Percentiles rank a stretch among this genome's conserved stretches.
Evolutionary conservation across 495 filamentous ascomycete genomes (phyloP).

Genomic region (Filosporella fistucella): DNA sequence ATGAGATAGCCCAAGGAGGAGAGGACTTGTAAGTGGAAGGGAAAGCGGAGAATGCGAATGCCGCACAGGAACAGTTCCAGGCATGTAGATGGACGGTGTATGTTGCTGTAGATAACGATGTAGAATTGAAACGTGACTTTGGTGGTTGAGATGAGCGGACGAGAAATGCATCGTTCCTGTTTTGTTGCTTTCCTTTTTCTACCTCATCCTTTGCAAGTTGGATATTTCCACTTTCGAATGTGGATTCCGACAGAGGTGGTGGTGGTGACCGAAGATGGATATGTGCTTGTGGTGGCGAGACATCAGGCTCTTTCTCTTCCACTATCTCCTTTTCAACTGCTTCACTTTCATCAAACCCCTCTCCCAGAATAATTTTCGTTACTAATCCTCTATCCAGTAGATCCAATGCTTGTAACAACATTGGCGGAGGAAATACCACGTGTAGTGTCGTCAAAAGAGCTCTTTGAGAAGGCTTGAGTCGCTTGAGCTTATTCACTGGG

Average conservation of each 20-base stretch:
- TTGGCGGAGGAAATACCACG: conserved; percentile 52
- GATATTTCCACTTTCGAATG: too few relatives aligned
- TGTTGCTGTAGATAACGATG: not conserved
- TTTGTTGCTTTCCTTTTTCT: conserved; percentile 5
- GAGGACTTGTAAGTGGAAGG: conserved; percentile 15
- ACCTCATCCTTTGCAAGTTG: too few relatives aligned
- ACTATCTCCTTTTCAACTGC: conserved; percentile 18
- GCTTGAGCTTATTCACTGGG: conserved; percentile 34
- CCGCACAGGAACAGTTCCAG: conserved; percentile 91
- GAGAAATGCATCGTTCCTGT: conserved; percentile 35
- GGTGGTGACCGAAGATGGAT: conserved; percentile 5
- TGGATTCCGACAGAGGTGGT: too few relatives aligned
- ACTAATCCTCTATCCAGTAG: conserved; percentile 73
- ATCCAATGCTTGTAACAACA: conserved; percentile 71
- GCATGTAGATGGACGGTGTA: conserved; percentile 70
- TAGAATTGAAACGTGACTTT: conserved; percentile 9
- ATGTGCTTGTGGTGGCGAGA: conserved; percentile 11
- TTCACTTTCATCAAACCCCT: not conserved
- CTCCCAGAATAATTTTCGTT: conserved; percentile 24
- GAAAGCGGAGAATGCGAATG: conserved; percentile 70
- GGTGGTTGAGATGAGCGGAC: conserved; percentile 30
- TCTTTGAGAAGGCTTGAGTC: conserved; percentile 31
- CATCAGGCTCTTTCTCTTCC: not conserved
- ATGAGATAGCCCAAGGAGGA: not conserved
- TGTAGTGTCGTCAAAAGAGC: conserved; percentile 55